These are phyloP conservation scores for Cutaneotrichosporon sp. DNA, from an alignment of 1,284 basidiomycete genomes.

Conservation along the genomic window DNA sequence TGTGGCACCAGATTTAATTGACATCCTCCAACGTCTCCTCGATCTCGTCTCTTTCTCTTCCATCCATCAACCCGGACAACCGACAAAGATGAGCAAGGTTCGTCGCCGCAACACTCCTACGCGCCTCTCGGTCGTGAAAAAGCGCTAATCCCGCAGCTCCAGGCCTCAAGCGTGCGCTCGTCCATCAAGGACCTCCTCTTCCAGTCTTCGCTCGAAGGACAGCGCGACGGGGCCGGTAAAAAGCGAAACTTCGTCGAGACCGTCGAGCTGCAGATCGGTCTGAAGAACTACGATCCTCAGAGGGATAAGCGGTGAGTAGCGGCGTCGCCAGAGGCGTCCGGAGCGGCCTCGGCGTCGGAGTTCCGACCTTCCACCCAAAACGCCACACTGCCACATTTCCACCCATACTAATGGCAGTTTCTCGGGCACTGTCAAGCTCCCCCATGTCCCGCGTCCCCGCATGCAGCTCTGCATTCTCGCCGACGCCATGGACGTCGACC, in stretches of 20 bases:
- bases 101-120: neutral
- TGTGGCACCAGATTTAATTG: too few relatives aligned
- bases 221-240: slow-evolving; percentile 50
- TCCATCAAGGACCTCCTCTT: slow-evolving; percentile 79
- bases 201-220: slow-evolving; percentile 53
- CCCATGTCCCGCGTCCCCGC: slow-evolving; percentile 93
- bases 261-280: slow-evolving; percentile 91
- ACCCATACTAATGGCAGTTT: slow-evolving; percentile 8
- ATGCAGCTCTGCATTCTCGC: slow-evolving; percentile 99
- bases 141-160: slow-evolving; percentile 56
- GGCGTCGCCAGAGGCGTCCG: too few relatives aligned
- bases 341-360: neutral
- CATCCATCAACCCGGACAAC: slow-evolving; percentile 6
- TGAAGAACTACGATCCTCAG: slow-evolving; percentile 87
- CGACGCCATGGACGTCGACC: slow-evolving; percentile 97
- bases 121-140: neutral
- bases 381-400: neutral
- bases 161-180: slow-evolving; percentile 98
- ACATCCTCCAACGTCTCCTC: neutral
- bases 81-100: slow-evolving; percentile 9
- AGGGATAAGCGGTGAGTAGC: slow-evolving; percentile 47
- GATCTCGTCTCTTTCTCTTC: neutral
- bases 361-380: neutral
- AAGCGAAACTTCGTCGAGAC: slow-evolving; percentile 70
- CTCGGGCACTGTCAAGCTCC: slow-evolving; percentile 94